Evolutionary conservation across 2,329 filamentous ascomycete species (phyloP).

Genomic region (Pseudocercospora crystallina): DNA sequence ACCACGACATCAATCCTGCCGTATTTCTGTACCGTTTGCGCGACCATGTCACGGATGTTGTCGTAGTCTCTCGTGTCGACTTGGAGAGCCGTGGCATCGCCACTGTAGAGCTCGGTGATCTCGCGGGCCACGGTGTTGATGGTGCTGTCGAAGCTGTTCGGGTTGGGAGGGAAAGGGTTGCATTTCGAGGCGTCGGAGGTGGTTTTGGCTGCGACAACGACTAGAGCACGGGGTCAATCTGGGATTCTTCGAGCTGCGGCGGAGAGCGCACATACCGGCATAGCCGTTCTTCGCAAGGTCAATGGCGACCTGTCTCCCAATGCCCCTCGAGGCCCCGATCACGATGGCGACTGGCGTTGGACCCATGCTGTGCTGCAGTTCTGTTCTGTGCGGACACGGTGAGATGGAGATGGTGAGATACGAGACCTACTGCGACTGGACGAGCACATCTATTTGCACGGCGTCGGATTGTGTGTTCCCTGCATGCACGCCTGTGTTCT

Average conservation of each 20-base stretch:
- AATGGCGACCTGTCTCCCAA: constrained; percentile 77
- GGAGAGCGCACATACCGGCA: constrained; percentile 52
- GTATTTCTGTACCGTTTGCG: constrained; percentile 55
- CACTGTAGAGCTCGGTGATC: constrained; percentile 61
- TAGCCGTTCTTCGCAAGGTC: constrained; percentile 72
- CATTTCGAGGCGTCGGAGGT: constrained; percentile 61
- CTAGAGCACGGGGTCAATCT: constrained; percentile 42
- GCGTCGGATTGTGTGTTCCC: too few species aligned
- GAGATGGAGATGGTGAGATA: too few species aligned
- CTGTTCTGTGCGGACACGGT: too few species aligned
- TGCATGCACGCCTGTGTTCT: too few species aligned
- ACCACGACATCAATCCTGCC: constrained; percentile 70
- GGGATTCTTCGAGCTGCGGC: neutral
- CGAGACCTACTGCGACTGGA: too few species aligned
- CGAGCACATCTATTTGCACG: too few species aligned
- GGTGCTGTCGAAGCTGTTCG: constrained; percentile 72
- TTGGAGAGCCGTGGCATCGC: constrained; percentile 62
- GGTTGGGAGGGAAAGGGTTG: constrained; percentile 68
- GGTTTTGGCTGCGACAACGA: constrained; percentile 75
- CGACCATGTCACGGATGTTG: constrained; percentile 61
- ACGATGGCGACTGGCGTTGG: constrained; percentile 28
- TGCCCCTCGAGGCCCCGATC: constrained; percentile 56
- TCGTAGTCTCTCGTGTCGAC: constrained; percentile 69
- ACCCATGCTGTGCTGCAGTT: too few species aligned
- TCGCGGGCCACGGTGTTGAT: constrained; percentile 78